These are phyloP conservation scores for Hyaloscypha finlandica DNA, from an alignment of 495 filamentous ascomycete genomes.

Conservation along the genomic window DNA sequence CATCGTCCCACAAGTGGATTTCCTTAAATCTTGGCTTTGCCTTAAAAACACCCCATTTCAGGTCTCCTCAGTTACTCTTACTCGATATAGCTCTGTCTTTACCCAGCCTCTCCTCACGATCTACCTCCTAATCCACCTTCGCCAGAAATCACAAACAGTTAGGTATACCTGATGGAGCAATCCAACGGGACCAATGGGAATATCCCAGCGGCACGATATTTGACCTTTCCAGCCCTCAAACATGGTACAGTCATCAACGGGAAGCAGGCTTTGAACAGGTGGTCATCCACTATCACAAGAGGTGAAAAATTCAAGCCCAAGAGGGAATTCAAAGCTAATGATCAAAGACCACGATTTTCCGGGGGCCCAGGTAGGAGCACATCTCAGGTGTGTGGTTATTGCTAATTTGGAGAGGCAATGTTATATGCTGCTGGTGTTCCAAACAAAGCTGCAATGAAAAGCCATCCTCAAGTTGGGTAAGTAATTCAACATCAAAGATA, in stretches of 20 bases:
- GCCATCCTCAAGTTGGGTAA: slow-evolving; percentile 80
- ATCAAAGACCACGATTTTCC: slow-evolving; percentile 80
- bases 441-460: slow-evolving; percentile 82
- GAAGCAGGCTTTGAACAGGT: slow-evolving; percentile 66
- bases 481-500: slow-evolving; percentile 1
- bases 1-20: not conserved
- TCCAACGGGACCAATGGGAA: slow-evolving; percentile 21
- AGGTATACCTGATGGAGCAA: not conserved
- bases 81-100: not conserved
- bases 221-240: slow-evolving; percentile 62
- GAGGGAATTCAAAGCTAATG: not conserved
- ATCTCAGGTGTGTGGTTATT: slow-evolving; percentile 21
- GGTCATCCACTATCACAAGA: slow-evolving; percentile 69
- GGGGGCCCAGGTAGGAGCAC: slow-evolving; percentile 73
- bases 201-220: slow-evolving; percentile 50
- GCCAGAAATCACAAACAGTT: not conserved
- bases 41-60: not conserved
- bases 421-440: slow-evolving; percentile 92
- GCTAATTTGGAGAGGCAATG: slow-evolving; percentile 70
- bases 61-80: not conserved
- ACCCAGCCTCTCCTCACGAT: not conserved
- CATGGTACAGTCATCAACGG: slow-evolving; percentile 60
- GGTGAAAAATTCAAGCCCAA: slow-evolving; percentile 9
- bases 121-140: not conserved
- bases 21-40: slow-evolving; percentile 1